These are phyloP conservation scores for Cyclostephanos tholiformis DNA, from an alignment of 108 stramenopile genomes.

Conservation along the genomic window DNA sequence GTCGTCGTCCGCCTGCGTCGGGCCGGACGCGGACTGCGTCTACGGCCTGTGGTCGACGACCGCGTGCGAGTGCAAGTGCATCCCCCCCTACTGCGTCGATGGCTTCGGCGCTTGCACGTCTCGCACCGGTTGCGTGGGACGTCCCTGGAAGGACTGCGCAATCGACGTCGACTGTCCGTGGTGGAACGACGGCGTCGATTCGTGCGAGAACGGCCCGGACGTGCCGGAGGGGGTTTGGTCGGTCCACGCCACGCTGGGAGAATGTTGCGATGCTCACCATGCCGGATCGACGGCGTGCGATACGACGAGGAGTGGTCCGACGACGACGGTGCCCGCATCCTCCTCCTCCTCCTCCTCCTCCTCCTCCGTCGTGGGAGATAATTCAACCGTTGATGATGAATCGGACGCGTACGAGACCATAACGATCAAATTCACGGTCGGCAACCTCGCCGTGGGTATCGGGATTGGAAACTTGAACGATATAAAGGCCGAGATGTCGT, in stretches of 20 bases:
- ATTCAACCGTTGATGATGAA: no score
- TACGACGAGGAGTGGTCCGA: neutral
- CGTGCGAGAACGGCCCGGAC: neutral
- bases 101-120: neutral
- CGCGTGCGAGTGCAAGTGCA: neutral
- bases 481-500: neutral
- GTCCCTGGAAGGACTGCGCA: neutral
- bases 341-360: no score
- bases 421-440: slow-evolving; percentile 6
- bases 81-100: neutral
- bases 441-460: neutral
- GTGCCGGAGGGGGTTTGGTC: neutral
- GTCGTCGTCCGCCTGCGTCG: neutral
- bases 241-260: neutral
- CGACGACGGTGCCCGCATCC: neutral
- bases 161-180: neutral
- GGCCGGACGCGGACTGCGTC: neutral
- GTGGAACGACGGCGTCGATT: neutral
- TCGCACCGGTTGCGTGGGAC: neutral
- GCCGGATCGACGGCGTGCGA: neutral
- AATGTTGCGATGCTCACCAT: neutral
- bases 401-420: neutral
- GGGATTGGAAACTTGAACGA: no score
- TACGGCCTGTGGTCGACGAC: slow-evolving; percentile 1
- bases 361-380: no score